phyloP scores from a whole-genome alignment of 768 basidiomycete species.

The Suillus brevipes region DNA sequence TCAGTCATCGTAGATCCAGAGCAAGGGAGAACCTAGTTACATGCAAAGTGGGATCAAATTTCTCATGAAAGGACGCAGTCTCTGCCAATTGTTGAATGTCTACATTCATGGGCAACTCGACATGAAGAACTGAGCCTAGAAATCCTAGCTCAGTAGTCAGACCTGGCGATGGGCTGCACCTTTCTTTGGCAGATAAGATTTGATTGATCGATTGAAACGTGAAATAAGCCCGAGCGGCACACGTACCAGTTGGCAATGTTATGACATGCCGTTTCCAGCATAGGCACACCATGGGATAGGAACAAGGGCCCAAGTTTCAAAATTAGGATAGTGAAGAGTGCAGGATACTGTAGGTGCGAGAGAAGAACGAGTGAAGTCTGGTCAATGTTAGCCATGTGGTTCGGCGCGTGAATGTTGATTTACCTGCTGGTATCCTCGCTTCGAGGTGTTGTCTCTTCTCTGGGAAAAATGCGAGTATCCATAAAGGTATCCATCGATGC shows the following conservation, averaged over 20 bases:
- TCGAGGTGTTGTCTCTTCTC: conserved; percentile 58
- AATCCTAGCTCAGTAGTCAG: conserved; percentile 77
- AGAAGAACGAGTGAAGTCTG: conserved; percentile 67
- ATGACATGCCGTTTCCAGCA: conserved; percentile 84
- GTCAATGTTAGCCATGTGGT: conserved; percentile 3
- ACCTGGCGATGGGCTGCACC: conserved; percentile 71
- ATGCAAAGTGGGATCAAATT: conserved; percentile 53
- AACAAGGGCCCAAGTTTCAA: conserved; percentile 73
- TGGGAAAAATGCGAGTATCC: conserved; percentile 81
- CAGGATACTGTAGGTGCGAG: conserved; percentile 77
- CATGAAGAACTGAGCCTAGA: conserved; percentile 71
- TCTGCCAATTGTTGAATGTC: conserved; percentile 76
- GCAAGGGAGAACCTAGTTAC: conserved; percentile 30
- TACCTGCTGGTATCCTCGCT: conserved; percentile 83
- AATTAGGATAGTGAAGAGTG: conserved; percentile 73
- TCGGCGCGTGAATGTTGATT: conserved; percentile 5
- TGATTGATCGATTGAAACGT: conserved; percentile 10
- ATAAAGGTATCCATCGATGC: conserved; percentile 69
- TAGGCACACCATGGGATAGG: conserved; percentile 69
- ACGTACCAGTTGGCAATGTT: conserved; percentile 83
- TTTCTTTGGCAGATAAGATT: conserved; percentile 53
- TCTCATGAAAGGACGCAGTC: conserved; percentile 49
- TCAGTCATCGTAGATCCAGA: not conserved
- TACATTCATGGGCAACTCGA: conserved; percentile 64
- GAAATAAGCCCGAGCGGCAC: conserved; percentile 1